These are phyloP conservation scores for Guillardia theta DNA, from an alignment of 78 protist genomes.

Conservation along the genomic window DNA sequence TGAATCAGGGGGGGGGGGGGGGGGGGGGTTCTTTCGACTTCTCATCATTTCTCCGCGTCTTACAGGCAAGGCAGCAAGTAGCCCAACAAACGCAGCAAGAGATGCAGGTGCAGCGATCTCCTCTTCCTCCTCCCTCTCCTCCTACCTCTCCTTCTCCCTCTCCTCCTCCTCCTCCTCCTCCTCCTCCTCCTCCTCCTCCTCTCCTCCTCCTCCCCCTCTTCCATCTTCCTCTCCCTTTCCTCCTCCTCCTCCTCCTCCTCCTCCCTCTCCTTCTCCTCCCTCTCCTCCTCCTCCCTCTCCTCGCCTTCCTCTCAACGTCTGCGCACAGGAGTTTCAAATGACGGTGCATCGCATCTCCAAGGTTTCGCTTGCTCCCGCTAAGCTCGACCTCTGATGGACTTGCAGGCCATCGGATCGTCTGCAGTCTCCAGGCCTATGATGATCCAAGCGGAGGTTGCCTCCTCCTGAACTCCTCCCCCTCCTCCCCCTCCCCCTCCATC, in stretches of 20 bases:
- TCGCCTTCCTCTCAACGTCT: background rate
- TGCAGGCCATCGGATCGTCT: too few species aligned
- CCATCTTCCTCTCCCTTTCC: background rate
- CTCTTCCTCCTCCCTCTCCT: background rate
- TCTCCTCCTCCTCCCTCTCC: background rate
- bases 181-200: background rate
- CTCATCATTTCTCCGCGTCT: background rate
- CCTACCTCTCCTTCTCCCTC: background rate
- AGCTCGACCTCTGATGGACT: too few species aligned
- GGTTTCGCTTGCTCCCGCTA: too few species aligned
- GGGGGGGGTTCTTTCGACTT: background rate
- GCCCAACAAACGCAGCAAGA: background rate
- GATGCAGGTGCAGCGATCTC: background rate
- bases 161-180: background rate
- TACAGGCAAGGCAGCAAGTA: background rate
- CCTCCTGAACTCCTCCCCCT: background rate
- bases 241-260: background rate
- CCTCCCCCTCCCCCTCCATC: background rate
- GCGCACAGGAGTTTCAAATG: background rate
- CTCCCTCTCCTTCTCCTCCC: background rate
- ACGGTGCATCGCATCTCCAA: too few species aligned
- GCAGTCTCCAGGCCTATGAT: too few species aligned
- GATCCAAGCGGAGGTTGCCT: too few species aligned
- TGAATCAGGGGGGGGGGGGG: background rate
- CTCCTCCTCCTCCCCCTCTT: background rate